Conservation (phyloP, 306 rosid species). For the Ochetophila trinervis region DNA sequence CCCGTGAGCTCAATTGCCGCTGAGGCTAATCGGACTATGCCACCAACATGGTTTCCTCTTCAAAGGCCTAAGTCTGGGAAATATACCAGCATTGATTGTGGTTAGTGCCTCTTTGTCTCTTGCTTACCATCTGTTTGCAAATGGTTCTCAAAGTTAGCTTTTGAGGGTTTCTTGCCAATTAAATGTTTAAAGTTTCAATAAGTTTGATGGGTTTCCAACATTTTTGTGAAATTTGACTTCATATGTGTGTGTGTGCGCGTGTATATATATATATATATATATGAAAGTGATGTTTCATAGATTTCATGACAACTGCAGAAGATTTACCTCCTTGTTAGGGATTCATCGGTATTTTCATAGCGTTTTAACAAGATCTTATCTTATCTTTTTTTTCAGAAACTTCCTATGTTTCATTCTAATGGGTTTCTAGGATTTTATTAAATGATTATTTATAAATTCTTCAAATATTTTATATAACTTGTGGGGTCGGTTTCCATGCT, state of each 20-base stretch:
- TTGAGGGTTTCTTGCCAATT: too few relatives aligned
- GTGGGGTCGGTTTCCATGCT: neutral
- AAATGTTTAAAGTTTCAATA: too few relatives aligned
- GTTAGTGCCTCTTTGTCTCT: constrained; percentile 34
- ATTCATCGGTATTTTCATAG: neutral
- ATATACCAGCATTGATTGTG: constrained; percentile 48
- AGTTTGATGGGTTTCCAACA: too few relatives aligned
- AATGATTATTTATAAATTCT: too few relatives aligned
- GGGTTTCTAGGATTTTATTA: too few relatives aligned
- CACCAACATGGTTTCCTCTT: constrained; percentile 71
- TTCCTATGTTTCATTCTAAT: too few relatives aligned
- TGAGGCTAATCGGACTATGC: constrained; percentile 50
- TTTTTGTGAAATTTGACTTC: too few relatives aligned
- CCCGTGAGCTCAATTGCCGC: constrained; percentile 43
- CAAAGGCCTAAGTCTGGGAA: constrained; percentile 40
- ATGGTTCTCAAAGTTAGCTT: neutral
- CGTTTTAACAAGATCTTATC: neutral
- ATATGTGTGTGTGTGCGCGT: too few relatives aligned
- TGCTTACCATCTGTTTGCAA: neutral
- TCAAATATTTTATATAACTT: too few relatives aligned
- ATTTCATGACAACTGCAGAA: neutral
- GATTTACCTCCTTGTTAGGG: neutral
- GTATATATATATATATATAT: neutral
- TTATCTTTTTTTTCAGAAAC: too few relatives aligned
- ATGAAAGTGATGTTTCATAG: neutral